These are phyloP conservation scores for Aspergillus pseudonomiae DNA, from an alignment of 2,329 filamentous ascomycete genomes.

Conservation along the genomic window DNA sequence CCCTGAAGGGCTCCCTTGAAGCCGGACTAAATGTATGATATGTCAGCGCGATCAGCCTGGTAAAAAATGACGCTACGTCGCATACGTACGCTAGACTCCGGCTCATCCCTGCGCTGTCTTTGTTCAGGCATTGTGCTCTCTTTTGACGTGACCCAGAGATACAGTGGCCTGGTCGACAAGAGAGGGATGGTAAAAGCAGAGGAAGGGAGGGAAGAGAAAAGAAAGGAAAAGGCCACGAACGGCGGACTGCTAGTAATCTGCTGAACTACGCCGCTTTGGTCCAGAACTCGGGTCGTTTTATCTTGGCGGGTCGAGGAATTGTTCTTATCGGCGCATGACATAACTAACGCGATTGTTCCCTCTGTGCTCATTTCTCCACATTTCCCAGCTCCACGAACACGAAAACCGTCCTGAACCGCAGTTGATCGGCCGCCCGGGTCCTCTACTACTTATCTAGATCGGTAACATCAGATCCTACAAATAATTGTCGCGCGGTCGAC, in stretches of 20 bases:
- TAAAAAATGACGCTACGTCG: slow-evolving; percentile 1
- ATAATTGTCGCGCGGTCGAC: slow-evolving; percentile 30
- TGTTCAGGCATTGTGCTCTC: slow-evolving; percentile 43
- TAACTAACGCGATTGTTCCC: not conserved
- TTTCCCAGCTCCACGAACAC: not conserved
- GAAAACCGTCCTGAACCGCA: not conserved
- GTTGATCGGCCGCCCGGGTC: not conserved
- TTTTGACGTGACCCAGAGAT: not conserved
- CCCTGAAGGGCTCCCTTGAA: slow-evolving; percentile 55
- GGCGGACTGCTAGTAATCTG: slow-evolving; percentile 8
- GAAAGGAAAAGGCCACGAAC: slow-evolving; percentile 21
- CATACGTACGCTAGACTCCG: slow-evolving; percentile 35
- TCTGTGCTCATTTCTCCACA: not conserved
- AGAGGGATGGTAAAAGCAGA: not conserved
- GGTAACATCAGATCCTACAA: not conserved
- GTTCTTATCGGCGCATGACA: not conserved
- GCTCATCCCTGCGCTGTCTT: slow-evolving; percentile 39
- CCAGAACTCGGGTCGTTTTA: slow-evolving; percentile 10
- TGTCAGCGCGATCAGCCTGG: slow-evolving; percentile 22
- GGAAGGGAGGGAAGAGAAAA: not conserved
- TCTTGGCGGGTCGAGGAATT: slow-evolving; percentile 6
- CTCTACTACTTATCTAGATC: not conserved
- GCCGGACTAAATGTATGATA: slow-evolving; percentile 37
- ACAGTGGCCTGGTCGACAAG: not conserved
- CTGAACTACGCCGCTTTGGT: slow-evolving; percentile 13